Conservation (phyloP, 192 early-diverging fungal genomes). For the Coemansia sp. region DNA sequence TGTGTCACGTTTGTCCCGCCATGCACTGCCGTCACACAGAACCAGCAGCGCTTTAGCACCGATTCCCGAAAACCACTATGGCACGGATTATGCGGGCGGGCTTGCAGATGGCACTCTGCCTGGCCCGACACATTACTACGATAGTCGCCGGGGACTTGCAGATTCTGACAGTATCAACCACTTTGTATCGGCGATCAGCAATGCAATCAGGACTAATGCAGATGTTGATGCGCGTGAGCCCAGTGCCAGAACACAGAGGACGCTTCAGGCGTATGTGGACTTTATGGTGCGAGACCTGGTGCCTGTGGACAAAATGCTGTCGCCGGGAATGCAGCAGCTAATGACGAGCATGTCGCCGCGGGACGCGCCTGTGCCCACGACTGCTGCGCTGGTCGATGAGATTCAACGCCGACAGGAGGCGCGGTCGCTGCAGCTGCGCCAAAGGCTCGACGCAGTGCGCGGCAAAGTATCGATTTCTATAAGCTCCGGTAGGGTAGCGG, state of each 20-base stretch:
- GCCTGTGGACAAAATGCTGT: slow-evolving; percentile 33
- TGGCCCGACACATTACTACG: slow-evolving; percentile 2
- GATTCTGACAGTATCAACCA: slow-evolving; percentile 26
- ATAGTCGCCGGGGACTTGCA: slow-evolving; percentile 4
- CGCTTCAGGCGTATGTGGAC: slow-evolving; percentile 37
- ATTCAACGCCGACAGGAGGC: slow-evolving; percentile 22
- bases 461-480: slow-evolving; percentile 43
- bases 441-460: slow-evolving; percentile 14
- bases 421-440: slow-evolving; percentile 16
- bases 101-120: neutral
- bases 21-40: neutral
- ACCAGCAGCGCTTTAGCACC: slow-evolving; percentile 9
- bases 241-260: slow-evolving; percentile 11
- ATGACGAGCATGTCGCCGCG: slow-evolving; percentile 24
- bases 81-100: neutral
- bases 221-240: slow-evolving; percentile 2
- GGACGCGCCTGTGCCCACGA: slow-evolving; percentile 21
- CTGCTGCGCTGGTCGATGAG: slow-evolving; percentile 29
- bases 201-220: slow-evolving; percentile 30
- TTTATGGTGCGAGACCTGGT: slow-evolving; percentile 52
- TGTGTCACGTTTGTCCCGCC: neutral
- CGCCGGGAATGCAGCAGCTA: slow-evolving; percentile 47
- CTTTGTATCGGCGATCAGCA: slow-evolving; percentile 39
- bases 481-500: slow-evolving; percentile 22
- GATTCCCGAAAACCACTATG: slow-evolving; percentile 13